Percentiles rank a stretch among this genome's conserved stretches.
Conservation (phyloP, 352 stramenopile genomes). For the Phytopythium kandeliae region DNA sequence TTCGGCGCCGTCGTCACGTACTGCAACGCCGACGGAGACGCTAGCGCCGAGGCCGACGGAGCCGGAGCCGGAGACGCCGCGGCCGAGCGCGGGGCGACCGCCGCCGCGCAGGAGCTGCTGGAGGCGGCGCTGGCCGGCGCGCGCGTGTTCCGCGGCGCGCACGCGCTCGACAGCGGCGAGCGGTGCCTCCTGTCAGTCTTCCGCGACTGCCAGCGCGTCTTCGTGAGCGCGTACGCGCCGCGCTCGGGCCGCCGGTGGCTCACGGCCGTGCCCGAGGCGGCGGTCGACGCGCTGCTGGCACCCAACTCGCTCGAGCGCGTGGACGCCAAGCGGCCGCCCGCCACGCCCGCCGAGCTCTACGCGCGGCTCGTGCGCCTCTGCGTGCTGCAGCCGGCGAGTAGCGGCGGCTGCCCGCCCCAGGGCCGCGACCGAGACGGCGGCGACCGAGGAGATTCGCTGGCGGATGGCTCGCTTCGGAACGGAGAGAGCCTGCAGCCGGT, state of each 20-base stretch:
- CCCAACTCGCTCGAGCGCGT: constrained; percentile 52
- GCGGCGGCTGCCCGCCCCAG: background rate
- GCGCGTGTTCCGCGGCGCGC: constrained; percentile 51
- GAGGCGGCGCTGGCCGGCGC: constrained; percentile 59
- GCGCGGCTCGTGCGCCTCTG: constrained; percentile 48
- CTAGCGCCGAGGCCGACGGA: background rate
- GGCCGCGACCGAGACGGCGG: background rate
- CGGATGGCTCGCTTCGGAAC: too few species aligned
- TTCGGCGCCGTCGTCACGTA: constrained; percentile 66
- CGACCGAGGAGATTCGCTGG: too few species aligned
- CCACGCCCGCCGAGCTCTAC: constrained; percentile 54
- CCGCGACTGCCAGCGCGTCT: constrained; percentile 67
- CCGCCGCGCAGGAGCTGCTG: constrained; percentile 41
- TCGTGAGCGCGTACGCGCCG: constrained; percentile 64
- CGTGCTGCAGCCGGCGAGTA: constrained; percentile 25
- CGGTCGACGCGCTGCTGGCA: constrained; percentile 54
- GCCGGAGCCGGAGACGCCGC: background rate
- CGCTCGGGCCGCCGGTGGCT: constrained; percentile 43
- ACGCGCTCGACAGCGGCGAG: constrained; percentile 28
- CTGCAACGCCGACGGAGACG: constrained; percentile 22
- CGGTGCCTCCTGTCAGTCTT: constrained; percentile 61
- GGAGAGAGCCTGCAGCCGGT: too few species aligned
- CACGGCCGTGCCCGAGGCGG: constrained; percentile 37
- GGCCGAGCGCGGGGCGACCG: constrained; percentile 8
- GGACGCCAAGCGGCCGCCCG: constrained; percentile 35